Conservation (phyloP, 805 yeast genomes). For the Lipomyces chichibuensis region DNA sequence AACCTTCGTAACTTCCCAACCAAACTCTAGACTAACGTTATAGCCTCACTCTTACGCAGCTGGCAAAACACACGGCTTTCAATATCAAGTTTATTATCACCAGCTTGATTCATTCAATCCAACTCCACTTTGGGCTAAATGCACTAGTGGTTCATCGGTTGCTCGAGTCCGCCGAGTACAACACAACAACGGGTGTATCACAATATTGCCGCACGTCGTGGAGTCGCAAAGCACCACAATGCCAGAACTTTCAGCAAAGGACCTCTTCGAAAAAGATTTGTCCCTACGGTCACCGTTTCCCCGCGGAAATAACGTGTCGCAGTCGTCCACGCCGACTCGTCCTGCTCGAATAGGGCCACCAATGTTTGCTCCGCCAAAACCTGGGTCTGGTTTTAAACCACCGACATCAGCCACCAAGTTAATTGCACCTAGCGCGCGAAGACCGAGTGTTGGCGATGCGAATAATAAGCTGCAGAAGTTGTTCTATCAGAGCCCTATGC, state of each 20-base stretch:
- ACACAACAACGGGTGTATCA: background rate
- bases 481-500: conserved; percentile 31
- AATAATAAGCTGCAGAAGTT: conserved; percentile 17
- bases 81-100: background rate
- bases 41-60: background rate
- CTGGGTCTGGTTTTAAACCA: background rate
- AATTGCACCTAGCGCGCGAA: conserved; percentile 24
- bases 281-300: conserved; percentile 32
- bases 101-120: background rate
- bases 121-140: background rate
- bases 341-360: conserved; percentile 8
- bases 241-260: conserved; percentile 28
- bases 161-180: background rate
- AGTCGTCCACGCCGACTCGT: background rate
- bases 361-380: conserved; percentile 1
- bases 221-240: conserved; percentile 3
- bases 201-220: background rate
- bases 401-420: conserved; percentile 6
- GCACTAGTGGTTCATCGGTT: background rate
- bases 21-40: background rate
- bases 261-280: conserved; percentile 23
- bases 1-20: background rate
- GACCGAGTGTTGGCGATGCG: conserved; percentile 13
- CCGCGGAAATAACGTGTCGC: background rate
- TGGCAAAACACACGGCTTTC: background rate